These are phyloP conservation scores for Persicaria tinctoria DNA, from an alignment of 148 eudicot genomes.

Conservation along the genomic window DNA sequence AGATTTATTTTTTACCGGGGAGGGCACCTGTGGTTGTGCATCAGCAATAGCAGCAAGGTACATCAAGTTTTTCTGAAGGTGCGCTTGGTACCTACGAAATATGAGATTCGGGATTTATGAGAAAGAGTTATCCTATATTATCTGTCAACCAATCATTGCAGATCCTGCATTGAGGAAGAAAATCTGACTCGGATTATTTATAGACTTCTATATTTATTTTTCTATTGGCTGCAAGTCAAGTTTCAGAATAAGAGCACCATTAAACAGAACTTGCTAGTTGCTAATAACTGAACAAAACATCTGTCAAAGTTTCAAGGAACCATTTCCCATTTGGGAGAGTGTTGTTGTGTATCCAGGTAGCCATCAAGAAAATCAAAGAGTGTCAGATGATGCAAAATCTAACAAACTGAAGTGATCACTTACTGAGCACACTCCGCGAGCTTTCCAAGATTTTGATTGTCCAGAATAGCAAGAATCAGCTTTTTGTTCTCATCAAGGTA, in stretches of 20 bases:
- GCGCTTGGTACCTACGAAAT: conserved; percentile 75
- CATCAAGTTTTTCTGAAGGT: conserved; percentile 94
- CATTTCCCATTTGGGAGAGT: too few relatives aligned
- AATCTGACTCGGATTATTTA: too few relatives aligned
- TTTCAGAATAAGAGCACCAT: not conserved
- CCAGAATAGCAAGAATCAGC: conserved; percentile 87
- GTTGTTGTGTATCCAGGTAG: too few relatives aligned
- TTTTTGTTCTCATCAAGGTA: conserved; percentile 96
- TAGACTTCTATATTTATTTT: too few relatives aligned
- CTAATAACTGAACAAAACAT: not conserved
- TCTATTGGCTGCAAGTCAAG: too few relatives aligned
- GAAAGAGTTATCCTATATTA: not conserved
- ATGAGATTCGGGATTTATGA: not conserved
- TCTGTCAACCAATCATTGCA: too few relatives aligned
- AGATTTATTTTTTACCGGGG: conserved; percentile 54
- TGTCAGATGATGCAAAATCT: too few relatives aligned
- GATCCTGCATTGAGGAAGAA: too few relatives aligned
- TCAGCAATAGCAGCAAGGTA: conserved; percentile 97
- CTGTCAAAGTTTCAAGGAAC: too few relatives aligned
- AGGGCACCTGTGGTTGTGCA: conserved; percentile 88
- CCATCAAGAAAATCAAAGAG: too few relatives aligned
- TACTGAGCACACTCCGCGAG: conserved; percentile 97
- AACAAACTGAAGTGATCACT: conserved; percentile 23
- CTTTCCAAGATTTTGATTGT: conserved; percentile 94
- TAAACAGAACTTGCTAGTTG: not conserved